phyloP scores from a whole-genome alignment of 108 stramenopile species.

The Cyclotella atomus region DNA sequence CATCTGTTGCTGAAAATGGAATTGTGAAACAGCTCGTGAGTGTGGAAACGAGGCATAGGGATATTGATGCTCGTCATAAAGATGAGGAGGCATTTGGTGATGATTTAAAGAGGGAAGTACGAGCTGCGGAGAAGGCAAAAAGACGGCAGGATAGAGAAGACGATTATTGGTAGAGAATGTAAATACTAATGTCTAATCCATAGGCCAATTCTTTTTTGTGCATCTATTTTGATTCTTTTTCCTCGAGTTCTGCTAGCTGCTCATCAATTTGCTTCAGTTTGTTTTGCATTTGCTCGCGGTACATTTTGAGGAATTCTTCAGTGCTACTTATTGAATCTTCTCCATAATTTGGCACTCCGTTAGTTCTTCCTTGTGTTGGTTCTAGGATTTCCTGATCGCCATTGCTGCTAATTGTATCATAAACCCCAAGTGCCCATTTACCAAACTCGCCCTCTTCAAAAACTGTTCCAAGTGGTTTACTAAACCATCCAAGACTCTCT shows the following conservation, averaged over 20 bases:
- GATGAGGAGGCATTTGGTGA: slow-evolving; percentile 55
- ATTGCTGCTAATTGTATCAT: slow-evolving; percentile 11
- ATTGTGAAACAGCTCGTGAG: slow-evolving; percentile 50
- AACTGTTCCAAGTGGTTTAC: slow-evolving; percentile 70
- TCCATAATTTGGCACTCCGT: slow-evolving; percentile 48
- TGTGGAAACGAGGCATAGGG: slow-evolving; percentile 53
- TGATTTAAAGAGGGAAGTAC: slow-evolving; percentile 40
- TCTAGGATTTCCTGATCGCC: slow-evolving; percentile 19
- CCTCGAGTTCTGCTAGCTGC: slow-evolving; percentile 35
- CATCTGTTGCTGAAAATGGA: slow-evolving; percentile 20
- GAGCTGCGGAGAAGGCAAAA: slow-evolving; percentile 41
- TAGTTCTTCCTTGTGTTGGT: slow-evolving; percentile 18
- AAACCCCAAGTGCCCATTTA: slow-evolving; percentile 46
- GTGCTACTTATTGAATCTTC: slow-evolving; percentile 47
- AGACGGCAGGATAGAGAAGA: slow-evolving; percentile 35
- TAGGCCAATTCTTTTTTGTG: too few species aligned
- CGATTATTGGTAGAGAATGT: slow-evolving; percentile 26
- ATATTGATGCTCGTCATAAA: slow-evolving; percentile 44
- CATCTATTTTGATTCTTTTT: not conserved
- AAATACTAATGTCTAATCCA: too few species aligned
- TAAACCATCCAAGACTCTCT: slow-evolving; percentile 52
- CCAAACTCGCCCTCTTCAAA: slow-evolving; percentile 61
- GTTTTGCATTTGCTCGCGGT: slow-evolving; percentile 38
- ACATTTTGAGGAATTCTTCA: slow-evolving; percentile 43
- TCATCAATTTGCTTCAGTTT: slow-evolving; percentile 53